Percentiles rank a stretch among this genome's conserved stretches.
Conservation (phyloP, 768 basidiomycete species). For the Suillus subalutaceus region DNA sequence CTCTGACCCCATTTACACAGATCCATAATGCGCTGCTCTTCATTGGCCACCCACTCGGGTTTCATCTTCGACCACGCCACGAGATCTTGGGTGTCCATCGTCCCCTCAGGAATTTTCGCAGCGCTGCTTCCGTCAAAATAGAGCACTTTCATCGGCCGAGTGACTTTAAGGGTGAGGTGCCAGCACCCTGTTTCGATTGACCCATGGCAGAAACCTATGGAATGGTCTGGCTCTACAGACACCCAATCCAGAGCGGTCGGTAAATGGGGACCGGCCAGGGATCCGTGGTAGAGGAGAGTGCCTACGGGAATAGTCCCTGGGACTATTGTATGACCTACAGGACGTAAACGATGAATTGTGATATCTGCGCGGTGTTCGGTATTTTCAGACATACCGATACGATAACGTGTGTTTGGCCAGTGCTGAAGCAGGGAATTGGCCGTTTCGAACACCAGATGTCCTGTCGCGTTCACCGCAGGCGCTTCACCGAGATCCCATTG, state of each 20-base stretch:
- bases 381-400: conserved; percentile 30
- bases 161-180: conserved; percentile 32
- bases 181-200: conserved; percentile 21
- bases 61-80: conserved; percentile 31
- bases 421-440: conserved; percentile 38
- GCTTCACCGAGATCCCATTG: conserved; percentile 24
- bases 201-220: conserved; percentile 37
- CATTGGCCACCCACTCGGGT: conserved; percentile 22
- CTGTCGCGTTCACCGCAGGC: conserved; percentile 32
- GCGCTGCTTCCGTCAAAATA: conserved; percentile 38
- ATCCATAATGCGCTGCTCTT: conserved; percentile 28
- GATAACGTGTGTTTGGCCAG: conserved; percentile 41
- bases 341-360: background rate
- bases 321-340: conserved; percentile 33
- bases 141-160: conserved; percentile 30
- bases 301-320: conserved; percentile 37
- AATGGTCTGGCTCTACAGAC: conserved; percentile 39
- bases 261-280: conserved; percentile 14
- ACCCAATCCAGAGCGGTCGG: conserved; percentile 29
- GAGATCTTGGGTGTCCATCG: conserved; percentile 41
- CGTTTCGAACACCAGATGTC: conserved; percentile 38
- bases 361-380: background rate
- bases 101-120: conserved; percentile 31
- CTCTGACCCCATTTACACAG: conserved; percentile 38
- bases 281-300: conserved; percentile 40